Percentiles rank a stretch among this genome's conserved stretches.
These are phyloP conservation scores for Leishmania tropica DNA, from an alignment of 208 protist genomes.

Conservation along the genomic window DNA sequence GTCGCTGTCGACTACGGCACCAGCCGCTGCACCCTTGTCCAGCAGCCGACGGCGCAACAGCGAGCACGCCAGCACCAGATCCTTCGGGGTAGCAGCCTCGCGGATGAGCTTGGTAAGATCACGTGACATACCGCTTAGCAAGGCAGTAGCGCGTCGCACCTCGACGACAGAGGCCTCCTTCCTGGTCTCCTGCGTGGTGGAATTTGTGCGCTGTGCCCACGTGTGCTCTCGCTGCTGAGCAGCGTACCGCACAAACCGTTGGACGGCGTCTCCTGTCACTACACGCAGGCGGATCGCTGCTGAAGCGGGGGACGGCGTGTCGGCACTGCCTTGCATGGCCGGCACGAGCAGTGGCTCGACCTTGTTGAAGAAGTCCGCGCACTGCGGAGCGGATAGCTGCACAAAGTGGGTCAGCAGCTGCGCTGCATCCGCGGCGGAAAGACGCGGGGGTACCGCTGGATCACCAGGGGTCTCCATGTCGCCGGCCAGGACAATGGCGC, in stretches of 20 bases:
- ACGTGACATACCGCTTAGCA: neutral
- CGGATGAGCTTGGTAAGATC: neutral
- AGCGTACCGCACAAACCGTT: conserved; percentile 9
- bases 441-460: neutral
- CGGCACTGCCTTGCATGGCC: neutral
- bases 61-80: conserved; percentile 18
- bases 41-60: conserved; percentile 24
- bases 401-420: conserved; percentile 23
- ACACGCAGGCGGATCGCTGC: conserved; percentile 8
- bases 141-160: conserved; percentile 4
- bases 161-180: neutral
- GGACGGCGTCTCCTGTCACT: conserved; percentile 1
- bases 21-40: neutral
- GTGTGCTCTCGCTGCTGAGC: neutral
- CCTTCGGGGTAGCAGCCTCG: conserved; percentile 14
- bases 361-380: conserved; percentile 14
- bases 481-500: conserved; percentile 9
- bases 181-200: neutral
- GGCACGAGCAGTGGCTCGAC: conserved; percentile 17
- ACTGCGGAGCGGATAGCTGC: conserved; percentile 27
- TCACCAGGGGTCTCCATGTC: neutral
- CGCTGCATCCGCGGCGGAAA: conserved; percentile 17
- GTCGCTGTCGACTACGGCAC: neutral
- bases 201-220: neutral
- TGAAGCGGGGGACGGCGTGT: neutral